These are phyloP conservation scores for Kurtzmaniella cleridarum DNA, from an alignment of 805 yeast genomes.

Conservation along the genomic window DNA sequence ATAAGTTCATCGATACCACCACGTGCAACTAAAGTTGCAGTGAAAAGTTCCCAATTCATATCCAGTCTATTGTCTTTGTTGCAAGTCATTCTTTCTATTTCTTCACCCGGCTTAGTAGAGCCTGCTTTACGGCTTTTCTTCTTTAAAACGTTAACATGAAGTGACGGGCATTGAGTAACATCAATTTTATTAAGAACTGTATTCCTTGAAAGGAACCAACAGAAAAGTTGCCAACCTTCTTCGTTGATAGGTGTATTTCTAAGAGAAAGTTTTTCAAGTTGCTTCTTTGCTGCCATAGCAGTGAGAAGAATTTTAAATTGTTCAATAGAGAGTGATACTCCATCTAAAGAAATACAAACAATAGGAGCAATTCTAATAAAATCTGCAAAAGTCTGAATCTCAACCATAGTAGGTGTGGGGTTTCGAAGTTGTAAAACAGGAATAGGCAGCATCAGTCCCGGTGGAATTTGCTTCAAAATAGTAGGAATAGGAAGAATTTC, in stretches of 20 bases:
- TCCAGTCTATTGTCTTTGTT: conserved; percentile 56
- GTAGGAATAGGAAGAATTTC: conserved; percentile 92
- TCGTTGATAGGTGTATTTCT: conserved; percentile 70
- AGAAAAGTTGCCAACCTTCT: conserved; percentile 73
- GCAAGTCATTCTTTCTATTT: conserved; percentile 37
- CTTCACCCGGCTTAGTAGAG: conserved; percentile 14
- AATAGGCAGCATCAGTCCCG: conserved; percentile 71
- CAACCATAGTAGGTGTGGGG: conserved; percentile 87
- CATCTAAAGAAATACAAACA: conserved; percentile 70
- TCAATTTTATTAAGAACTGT: conserved; percentile 55
- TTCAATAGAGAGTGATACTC: conserved; percentile 64
- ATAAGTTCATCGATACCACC: conserved; percentile 76
- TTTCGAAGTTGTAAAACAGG: conserved; percentile 68
- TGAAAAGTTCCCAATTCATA: conserved; percentile 78
- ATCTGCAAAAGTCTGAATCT: conserved; percentile 82
- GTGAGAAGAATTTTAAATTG: conserved; percentile 73
- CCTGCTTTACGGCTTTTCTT: conserved; percentile 21
- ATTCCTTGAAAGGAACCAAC: conserved; percentile 68
- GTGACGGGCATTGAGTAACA: conserved; percentile 61
- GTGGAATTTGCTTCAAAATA: conserved; percentile 66
- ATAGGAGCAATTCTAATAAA: conserved; percentile 83
- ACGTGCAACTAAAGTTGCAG: conserved; percentile 61
- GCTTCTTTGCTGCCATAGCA: conserved; percentile 61
- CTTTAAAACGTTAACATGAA: conserved; percentile 41
- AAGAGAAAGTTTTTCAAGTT: conserved; percentile 67